Conservation (phyloP, 169 alveolate genomes). For the Plasmodium coatneyi region DNA sequence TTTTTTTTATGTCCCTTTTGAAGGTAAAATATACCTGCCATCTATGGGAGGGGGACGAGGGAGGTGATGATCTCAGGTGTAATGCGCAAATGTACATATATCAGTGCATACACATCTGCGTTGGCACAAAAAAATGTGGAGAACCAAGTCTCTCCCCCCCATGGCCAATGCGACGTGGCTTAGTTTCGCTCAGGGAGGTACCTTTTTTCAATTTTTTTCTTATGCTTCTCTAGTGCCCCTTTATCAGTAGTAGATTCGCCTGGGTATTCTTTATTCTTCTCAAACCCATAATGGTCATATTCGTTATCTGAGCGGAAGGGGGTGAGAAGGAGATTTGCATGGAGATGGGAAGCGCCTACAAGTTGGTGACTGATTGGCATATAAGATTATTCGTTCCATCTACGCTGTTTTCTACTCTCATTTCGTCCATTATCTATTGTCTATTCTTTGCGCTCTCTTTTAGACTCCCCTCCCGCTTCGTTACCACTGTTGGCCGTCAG, state of each 20-base stretch:
- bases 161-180: neutral
- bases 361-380: neutral
- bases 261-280: conserved; percentile 43
- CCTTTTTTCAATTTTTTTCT: conserved; percentile 64
- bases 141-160: neutral
- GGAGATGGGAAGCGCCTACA: neutral
- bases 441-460: neutral
- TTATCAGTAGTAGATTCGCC: conserved; percentile 20
- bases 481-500: conserved; percentile 59
- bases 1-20: conserved; percentile 70
- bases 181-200: neutral
- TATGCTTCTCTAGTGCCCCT: conserved; percentile 33
- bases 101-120: neutral
- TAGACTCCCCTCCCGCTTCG: neutral
- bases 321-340: neutral
- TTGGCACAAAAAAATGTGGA: neutral
- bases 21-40: conserved; percentile 56
- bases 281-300: conserved; percentile 72
- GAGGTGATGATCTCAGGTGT: neutral
- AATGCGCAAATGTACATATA: neutral
- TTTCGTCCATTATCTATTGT: neutral
- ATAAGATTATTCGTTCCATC: neutral
- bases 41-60: neutral
- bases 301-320: conserved; percentile 29
- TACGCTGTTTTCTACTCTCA: neutral